These are phyloP conservation scores for Poterioochromonas sp. DNA, from an alignment of 352 stramenopile genomes.

Conservation along the genomic window DNA sequence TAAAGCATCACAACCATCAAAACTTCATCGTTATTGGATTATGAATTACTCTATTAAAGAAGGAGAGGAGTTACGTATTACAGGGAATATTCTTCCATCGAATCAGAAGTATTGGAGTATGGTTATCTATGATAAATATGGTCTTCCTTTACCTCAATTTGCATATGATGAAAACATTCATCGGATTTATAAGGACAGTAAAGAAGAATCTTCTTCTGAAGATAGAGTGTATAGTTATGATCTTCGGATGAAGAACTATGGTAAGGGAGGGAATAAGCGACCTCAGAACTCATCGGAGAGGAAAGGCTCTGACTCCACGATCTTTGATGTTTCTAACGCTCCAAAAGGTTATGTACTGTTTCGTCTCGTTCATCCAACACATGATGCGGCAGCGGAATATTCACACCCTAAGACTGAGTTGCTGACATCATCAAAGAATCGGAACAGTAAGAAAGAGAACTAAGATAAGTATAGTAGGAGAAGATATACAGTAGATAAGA, in stretches of 20 bases:
- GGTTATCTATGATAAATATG: conserved; percentile 21
- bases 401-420: neutral
- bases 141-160: conserved; percentile 25
- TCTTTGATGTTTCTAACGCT: neutral
- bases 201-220: neutral
- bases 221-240: neutral
- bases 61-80: conserved; percentile 7
- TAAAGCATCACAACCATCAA: conserved; percentile 19
- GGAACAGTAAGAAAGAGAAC: too few relatives aligned
- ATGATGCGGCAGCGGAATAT: neutral
- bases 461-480: too few relatives aligned
- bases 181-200: neutral
- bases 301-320: too few relatives aligned
- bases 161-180: neutral
- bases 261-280: neutral
- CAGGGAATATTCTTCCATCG: neutral
- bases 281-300: neutral
- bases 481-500: too few relatives aligned
- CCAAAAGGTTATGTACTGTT: conserved; percentile 23
- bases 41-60: neutral
- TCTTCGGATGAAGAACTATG: neutral
- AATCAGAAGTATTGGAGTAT: conserved; percentile 28
- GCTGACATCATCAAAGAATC: too few relatives aligned
- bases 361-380: conserved; percentile 8
- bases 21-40: conserved; percentile 15